Base-by-base conservation (phyloP, 2,329 filamentous ascomycete species). In the Curvularia lunata region DNA sequence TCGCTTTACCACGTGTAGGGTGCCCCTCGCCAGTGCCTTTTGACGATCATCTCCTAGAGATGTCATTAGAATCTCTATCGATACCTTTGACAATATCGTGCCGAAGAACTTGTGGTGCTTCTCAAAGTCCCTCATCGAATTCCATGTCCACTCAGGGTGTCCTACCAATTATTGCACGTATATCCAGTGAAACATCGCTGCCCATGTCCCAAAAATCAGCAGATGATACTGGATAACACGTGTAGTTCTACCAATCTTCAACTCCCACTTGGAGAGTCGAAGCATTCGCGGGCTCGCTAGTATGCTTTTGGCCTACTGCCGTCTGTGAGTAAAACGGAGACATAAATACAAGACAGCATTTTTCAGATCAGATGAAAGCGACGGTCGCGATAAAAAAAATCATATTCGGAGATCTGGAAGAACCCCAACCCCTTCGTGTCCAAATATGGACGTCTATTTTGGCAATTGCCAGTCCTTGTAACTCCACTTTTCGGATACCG, bases 401-500 rank as follows among this genome's bases (percentile, higher is more conserved):
- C 21, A 25, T 16, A 38, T 48, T 48, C 1, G 13, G 9, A 19
- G 25, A 13, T 25, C 19, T 37, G 12, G 7, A 48, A 40, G 32
- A 28, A 9, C 10, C 2, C 34, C 23, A 19, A 2, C 16, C 16
- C 6, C 13, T 28, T 40, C 25, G 8, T 23, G 34, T 12, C 23
- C 34, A 27, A 21, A n/a, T n/a, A n/a, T n/a, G n/a, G n/a, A n/a
- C 5, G 16, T 54, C 54, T 57, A 57, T 45, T 57, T 54, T 32
- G 54, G 54, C 38, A 91, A 78, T 68, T 82, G 84, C 78, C 97
- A 99, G 76, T 99, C 95, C 84, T 99, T 99, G 82, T 97, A 91
- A 43, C 89, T 87, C 95, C 95, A 99, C 80, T 98, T 99, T 85
- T 98, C 95, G 6, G 92, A 97, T 50, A 88, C 79, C 77, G 91